Evolutionary conservation across 768 basidiomycete species (phyloP), one percentile per base, ranked within the genome.

Genomic region (Auricularia auricula-judae): DNA sequence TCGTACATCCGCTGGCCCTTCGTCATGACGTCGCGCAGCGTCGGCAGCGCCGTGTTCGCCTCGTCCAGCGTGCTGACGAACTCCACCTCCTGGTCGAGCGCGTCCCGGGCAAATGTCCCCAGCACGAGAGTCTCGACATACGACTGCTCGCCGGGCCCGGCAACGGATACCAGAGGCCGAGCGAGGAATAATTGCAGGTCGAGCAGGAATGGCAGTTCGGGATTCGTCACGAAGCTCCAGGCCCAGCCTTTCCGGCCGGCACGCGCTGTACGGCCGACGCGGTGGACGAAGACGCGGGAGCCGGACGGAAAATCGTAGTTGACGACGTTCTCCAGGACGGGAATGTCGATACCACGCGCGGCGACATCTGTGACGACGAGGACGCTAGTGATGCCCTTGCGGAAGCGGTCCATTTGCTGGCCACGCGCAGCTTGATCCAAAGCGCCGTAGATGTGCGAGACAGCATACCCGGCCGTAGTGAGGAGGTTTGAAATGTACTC

Each of bases 221-320:
- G 71, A 70, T 87, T 83, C 3, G 91, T 90, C 63, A 97, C 81
- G 71, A 99, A 92, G 2, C 91, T 93, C 91, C 93, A 98, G 1
- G 96, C 96, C 89, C 93, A 93, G 36, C 97, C 97, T 71, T 86
- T 87, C 63, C 94, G 81, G 14, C 97, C 97, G 1, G 96, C 96
- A 71, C 97, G 84, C 4, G 97, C 97, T 3, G 97, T 98, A 65
- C 97, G 85, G 58, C 97, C 97, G 29, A 98, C 96, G 65, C 97
- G 90, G 74, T 99, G 97, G 0, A 99, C 87, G 68, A 98, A 99
- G 11, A 97, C 86, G 64, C 95, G 80, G 1, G 93, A 86, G 29
- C 95, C 93, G 65, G 93, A 89, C 0, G 97, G 97, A 69, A 99
- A 98, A 70, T 99, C 97, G 74, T 95, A 99, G 74, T 99, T 99